Evolutionary conservation across 306 rosid genomes (phyloP).

Genomic region (Dryas drummondii): DNA sequence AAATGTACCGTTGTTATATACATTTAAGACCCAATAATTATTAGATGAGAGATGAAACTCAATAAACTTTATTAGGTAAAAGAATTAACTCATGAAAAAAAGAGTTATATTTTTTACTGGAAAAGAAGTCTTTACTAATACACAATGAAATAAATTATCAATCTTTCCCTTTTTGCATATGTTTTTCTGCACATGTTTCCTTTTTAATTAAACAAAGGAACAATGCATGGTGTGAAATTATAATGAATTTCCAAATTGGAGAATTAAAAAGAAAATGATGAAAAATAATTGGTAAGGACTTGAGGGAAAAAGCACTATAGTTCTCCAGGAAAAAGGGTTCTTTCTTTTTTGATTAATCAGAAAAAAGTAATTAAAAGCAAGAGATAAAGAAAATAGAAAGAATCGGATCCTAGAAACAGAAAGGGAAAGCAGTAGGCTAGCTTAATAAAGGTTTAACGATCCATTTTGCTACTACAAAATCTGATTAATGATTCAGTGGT

Average conservation of each 20-base stretch:
- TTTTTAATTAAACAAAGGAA: neutral
- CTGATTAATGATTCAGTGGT: slow-evolving; percentile 10
- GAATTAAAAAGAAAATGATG: neutral
- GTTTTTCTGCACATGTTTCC: neutral
- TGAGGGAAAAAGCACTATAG: neutral
- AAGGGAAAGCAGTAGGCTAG: neutral
- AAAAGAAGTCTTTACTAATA: too few relatives aligned
- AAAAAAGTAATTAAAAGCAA: neutral
- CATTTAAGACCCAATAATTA: too few relatives aligned
- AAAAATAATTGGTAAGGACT: neutral
- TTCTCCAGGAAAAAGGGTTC: neutral
- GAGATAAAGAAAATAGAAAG: neutral
- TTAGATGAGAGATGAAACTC: too few relatives aligned
- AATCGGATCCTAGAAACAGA: neutral
- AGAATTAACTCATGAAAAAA: neutral
- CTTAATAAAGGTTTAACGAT: neutral
- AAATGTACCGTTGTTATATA: too few relatives aligned
- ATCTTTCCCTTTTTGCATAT: neutral
- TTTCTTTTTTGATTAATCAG: neutral
- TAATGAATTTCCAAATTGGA: neutral
- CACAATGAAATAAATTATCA: too few relatives aligned
- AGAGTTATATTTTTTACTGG: too few relatives aligned
- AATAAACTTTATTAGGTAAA: neutral
- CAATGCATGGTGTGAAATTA: neutral
- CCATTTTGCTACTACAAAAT: neutral